These are phyloP conservation scores for Inosperma sp. DNA, from an alignment of 768 basidiomycete genomes.

Conservation along the genomic window DNA sequence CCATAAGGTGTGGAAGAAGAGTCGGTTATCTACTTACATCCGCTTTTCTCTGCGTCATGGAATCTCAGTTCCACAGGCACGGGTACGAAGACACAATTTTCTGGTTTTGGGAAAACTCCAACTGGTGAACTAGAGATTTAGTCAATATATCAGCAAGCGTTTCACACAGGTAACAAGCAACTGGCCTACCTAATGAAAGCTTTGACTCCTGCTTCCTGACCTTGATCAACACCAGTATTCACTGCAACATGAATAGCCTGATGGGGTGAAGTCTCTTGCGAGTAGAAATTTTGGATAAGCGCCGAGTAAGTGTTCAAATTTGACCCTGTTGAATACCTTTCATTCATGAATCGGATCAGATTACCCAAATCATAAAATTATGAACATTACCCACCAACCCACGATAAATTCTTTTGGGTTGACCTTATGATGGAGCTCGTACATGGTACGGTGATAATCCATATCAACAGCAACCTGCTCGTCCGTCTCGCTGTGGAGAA, in stretches of 20 bases:
- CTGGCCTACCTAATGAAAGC: constrained; percentile 75
- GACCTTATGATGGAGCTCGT: constrained; percentile 81
- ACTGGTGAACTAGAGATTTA: constrained; percentile 64
- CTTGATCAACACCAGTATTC: constrained; percentile 74
- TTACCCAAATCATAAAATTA: constrained; percentile 4
- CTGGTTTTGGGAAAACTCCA: constrained; percentile 83
- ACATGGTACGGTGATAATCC: constrained; percentile 93
- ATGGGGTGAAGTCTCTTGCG: constrained; percentile 83
- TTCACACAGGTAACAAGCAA: constrained; percentile 6
- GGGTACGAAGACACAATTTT: constrained; percentile 93
- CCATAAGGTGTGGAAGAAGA: neutral
- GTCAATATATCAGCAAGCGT: constrained; percentile 13
- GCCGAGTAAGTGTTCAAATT: constrained; percentile 92
- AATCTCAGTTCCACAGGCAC: constrained; percentile 84
- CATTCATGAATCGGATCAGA: constrained; percentile 3
- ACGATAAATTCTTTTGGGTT: constrained; percentile 87
- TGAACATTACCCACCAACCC: constrained; percentile 69
- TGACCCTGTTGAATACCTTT: constrained; percentile 89
- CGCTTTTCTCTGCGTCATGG: constrained; percentile 78
- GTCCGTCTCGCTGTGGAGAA: constrained; percentile 86
- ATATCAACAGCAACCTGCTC: constrained; percentile 95
- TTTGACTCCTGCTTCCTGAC: constrained; percentile 65
- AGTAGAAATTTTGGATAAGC: constrained; percentile 96
- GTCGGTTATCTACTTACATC: constrained; percentile 51
- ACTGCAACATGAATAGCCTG: constrained; percentile 89